Base-by-base conservation (phyloP, 805 yeast species). In the Teunomyces barrocoloradensis region DNA sequence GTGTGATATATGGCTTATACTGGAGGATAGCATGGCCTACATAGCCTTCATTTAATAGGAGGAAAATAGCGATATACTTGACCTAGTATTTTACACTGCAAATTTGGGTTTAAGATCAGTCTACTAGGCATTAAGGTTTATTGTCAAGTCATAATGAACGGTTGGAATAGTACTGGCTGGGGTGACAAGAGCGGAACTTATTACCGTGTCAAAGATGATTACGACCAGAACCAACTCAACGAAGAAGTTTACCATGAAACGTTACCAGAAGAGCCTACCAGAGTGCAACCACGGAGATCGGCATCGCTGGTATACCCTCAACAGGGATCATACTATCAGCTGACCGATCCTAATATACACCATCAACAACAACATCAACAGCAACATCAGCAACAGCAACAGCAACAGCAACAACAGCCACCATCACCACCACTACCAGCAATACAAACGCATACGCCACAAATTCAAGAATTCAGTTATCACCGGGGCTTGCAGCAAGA, bases 281-380 rank as follows among this genome's bases (percentile, higher is more conserved):
- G 30, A n/a, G 9, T 25, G 17, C 43, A 40, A 21, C 43, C 43
- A 10, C 43, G 30, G 28, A 23, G 30, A 40, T 28, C 28, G 5
- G 15, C 28, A 17, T 20, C 23, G 15, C 25, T 18, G 38, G 38
- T 18, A n/a, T 35, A 18, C 12, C 42, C 43, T 12, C 23, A 15
- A 23, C 47, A 42, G 13, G 34, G 28, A 7, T 43, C 34, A 5
- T 35, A 32, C 18, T 34, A 46, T 21, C 46, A 34, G 25, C 18
- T 15, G 17, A 17, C 18, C 18, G 34, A 32, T 32, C 34, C 15
- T 13, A 13, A 11, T 32, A 17, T 32, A 21, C 43, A 37, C 15
- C 54, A 43, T 29, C 52, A 32, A 17, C 44, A 27, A 9, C 34
- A n/a, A 6, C 34, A n/a, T 5, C 41, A 29, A 10, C 54, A 45